Conservation (phyloP, 1,284 basidiomycete species). For the Coriolopsis trogii region DNA sequence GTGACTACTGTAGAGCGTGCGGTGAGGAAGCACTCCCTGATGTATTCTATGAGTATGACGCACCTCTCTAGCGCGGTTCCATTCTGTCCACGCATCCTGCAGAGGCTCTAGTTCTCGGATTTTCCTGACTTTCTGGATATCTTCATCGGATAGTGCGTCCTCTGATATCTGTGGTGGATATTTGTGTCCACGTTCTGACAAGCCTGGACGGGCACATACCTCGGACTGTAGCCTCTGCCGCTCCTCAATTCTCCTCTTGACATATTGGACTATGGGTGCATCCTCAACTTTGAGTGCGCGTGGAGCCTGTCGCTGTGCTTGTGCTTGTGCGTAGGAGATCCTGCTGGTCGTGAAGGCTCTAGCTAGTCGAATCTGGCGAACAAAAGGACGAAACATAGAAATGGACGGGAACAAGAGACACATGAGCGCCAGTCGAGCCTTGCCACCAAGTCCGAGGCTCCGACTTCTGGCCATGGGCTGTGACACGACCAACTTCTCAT, state of each 20-base stretch:
- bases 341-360: constrained; percentile 5
- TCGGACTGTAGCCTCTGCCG: constrained; percentile 30
- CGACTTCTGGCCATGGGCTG: too few species aligned
- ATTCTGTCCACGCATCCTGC: constrained; percentile 52
- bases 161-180: constrained; percentile 31
- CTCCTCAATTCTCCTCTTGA: constrained; percentile 30
- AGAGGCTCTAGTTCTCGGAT: constrained; percentile 58
- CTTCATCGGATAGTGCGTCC: constrained; percentile 36
- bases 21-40: constrained; percentile 1
- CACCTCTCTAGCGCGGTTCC: constrained; percentile 47
- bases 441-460: too few species aligned
- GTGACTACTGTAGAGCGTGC: constrained; percentile 50
- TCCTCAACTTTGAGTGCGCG: constrained; percentile 9
- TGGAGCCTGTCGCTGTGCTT: constrained; percentile 6
- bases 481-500: constrained; percentile 3
- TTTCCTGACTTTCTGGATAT: constrained; percentile 46
- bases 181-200: not conserved
- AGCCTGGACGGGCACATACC: constrained; percentile 12
- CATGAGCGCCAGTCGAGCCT: not conserved
- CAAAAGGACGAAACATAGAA: constrained; percentile 7
- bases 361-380: constrained; percentile 2
- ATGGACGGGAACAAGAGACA: constrained; percentile 4
- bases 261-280: constrained; percentile 31
- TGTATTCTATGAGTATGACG: constrained; percentile 18
- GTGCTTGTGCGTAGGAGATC: constrained; percentile 1